Evolutionary conservation across 805 yeast genomes (phyloP), one percentile per base, ranked within the genome.

Genomic region (Yamadazyma akitaensis): DNA sequence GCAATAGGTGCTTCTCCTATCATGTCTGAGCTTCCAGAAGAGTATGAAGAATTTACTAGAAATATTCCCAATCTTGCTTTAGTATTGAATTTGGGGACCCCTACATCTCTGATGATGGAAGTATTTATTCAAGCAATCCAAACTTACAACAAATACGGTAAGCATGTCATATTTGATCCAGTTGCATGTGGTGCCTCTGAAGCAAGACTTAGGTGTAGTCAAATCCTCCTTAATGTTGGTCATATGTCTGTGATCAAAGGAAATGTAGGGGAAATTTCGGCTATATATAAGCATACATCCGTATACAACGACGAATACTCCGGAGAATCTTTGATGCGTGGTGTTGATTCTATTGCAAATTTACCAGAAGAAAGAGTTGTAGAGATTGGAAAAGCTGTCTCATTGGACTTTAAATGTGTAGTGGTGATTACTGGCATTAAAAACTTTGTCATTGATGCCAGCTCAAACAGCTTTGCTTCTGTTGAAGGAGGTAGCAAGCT

Each of bases 141-240:
- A 9, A 77, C 75, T 0, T 88, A 90, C 60, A 85, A 84, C 58
- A 59, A 57, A 12, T 54, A 62, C 12, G 77, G 78, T 2, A 71
- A 75, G 38, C 91, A 88, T 3, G 76, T 90, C 28, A 79, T 90
- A 0, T 83, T 85, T 54, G 97, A 90, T 62, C 97, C 97, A 0
- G 96, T 90, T n/a, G 97, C 90, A 0, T 88, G 84, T 34, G 96
- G 96, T 24, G 96, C 97, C 0, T 75, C 96, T 0, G 47, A 58
- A 3, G 75, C 79, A 5, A 73, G 97, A 48, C 67, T 68, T 34
- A 56, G 63, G 2, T 68, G 81, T 14, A 77, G 82, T 43, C 61
- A 68, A 24, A 59, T 60, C 0, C 55, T 89, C 9, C 61, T 90
- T 28, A 71, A 81, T 32, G 61, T 72, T 11, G 89, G 88, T 1